phyloP scores from a whole-genome alignment of 805 yeast species.

The Cyberlindnera euphorbiiphila region DNA sequence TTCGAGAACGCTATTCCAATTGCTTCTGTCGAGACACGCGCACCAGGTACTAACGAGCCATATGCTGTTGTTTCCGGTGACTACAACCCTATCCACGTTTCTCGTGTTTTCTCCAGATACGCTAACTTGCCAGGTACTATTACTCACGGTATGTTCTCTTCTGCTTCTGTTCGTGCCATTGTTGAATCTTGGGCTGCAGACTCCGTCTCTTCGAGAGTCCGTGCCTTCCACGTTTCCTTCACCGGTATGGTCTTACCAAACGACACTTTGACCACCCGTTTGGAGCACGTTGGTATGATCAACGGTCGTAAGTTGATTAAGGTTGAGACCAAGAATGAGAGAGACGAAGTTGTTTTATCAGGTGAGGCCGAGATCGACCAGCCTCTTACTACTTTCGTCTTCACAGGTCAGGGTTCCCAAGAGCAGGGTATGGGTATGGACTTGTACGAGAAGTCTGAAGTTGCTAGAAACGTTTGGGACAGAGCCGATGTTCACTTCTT shows the following conservation, averaged over 20 bases:
- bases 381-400: constrained; percentile 93
- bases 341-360: constrained; percentile 73
- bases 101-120: constrained; percentile 89
- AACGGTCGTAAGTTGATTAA: constrained; percentile 97
- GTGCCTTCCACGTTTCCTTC: constrained; percentile 87
- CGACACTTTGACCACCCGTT: constrained; percentile 77
- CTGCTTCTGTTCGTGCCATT: constrained; percentile 90
- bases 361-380: constrained; percentile 99
- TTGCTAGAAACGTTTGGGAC: constrained; percentile 96
- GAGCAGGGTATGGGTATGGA: constrained; percentile 99
- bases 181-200: constrained; percentile 99
- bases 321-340: constrained; percentile 82
- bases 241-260: constrained; percentile 98
- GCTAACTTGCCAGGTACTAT: constrained; percentile 96
- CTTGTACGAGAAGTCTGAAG: constrained; percentile 82
- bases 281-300: constrained; percentile 98
- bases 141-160: constrained; percentile 98
- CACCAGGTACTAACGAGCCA: constrained; percentile 95
- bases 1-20: constrained; percentile 91
- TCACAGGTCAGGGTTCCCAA: constrained; percentile 99
- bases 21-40: constrained; percentile 55
- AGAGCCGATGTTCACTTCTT: constrained; percentile 93
- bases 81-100: constrained; percentile 96
- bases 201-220: constrained; percentile 91
- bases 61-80: constrained; percentile 98